Percentiles rank a stretch among this genome's conserved stretches.
phyloP scores from a whole-genome alignment of 345 rosid species.

The Bruguiera gymnorhiza region DNA sequence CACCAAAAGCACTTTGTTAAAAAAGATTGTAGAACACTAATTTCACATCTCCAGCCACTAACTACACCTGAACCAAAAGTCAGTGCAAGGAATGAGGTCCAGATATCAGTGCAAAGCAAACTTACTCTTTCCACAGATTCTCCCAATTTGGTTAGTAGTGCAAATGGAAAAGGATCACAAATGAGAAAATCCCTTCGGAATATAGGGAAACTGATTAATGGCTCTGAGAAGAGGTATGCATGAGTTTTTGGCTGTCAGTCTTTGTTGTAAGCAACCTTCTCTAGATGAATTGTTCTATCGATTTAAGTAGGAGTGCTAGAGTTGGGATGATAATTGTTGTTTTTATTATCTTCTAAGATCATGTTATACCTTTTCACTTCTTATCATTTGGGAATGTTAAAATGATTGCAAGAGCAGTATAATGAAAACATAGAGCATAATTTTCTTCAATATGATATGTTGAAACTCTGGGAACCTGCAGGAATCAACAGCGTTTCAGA shows the following conservation, averaged over 20 bases:
- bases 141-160: slow-evolving; percentile 14
- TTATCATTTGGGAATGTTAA: too few species aligned
- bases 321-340: not conserved
- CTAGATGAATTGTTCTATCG: too few species aligned
- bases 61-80: slow-evolving; percentile 53
- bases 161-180: slow-evolving; percentile 66
- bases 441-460: not conserved
- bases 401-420: not conserved
- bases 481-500: slow-evolving; percentile 37
- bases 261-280: too few species aligned
- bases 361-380: not conserved
- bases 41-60: slow-evolving; percentile 51
- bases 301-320: not conserved
- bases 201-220: slow-evolving; percentile 80
- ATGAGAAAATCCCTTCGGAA: slow-evolving; percentile 77
- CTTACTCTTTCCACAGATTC: slow-evolving; percentile 39
- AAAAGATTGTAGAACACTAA: slow-evolving; percentile 44
- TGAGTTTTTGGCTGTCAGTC: not conserved
- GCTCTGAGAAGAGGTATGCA: slow-evolving; percentile 72
- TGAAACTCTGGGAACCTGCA: slow-evolving; percentile 20
- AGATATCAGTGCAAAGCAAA: slow-evolving; percentile 32
- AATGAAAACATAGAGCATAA: not conserved
- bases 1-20: slow-evolving; percentile 33
- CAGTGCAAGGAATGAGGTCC: slow-evolving; percentile 41
- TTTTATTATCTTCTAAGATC: not conserved